These are phyloP conservation scores for Aspergillus bombycis DNA, from an alignment of 2,329 filamentous ascomycete species.

Conservation along the genomic window DNA sequence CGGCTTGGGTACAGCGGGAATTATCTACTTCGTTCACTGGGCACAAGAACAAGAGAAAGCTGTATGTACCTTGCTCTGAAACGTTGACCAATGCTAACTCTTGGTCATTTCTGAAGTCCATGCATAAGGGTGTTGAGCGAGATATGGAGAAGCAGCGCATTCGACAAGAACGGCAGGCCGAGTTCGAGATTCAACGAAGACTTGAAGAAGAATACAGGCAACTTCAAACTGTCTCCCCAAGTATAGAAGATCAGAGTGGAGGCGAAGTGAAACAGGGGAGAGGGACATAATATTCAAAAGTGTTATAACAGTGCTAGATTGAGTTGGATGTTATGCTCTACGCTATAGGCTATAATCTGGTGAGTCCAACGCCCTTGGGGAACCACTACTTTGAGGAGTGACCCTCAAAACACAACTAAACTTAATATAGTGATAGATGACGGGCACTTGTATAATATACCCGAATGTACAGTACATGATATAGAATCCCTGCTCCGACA, in stretches of 20 bases:
- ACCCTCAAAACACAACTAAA: background rate
- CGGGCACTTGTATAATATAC: constrained; percentile 19
- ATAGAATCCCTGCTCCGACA: constrained; percentile 3
- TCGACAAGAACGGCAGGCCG: constrained; percentile 86
- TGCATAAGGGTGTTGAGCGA: constrained; percentile 92
- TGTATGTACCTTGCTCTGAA: constrained; percentile 54
- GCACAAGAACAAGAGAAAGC: constrained; percentile 81
- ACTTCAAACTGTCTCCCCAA: constrained; percentile 74
- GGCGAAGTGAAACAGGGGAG: constrained; percentile 23
- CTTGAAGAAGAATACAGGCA: constrained; percentile 90
- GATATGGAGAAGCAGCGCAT: constrained; percentile 93
- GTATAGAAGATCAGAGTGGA: constrained; percentile 29
- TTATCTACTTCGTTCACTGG: constrained; percentile 85
- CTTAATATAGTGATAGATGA: background rate
- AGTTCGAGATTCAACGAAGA: constrained; percentile 88
- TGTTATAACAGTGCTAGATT: background rate
- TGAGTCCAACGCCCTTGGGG: background rate
- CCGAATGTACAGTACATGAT: constrained; percentile 23
- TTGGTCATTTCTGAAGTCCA: constrained; percentile 59
- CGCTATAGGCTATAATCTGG: constrained; percentile 6
- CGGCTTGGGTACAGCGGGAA: constrained; percentile 72
- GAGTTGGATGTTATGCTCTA: background rate
- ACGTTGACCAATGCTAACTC: constrained; percentile 11
- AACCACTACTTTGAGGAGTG: background rate
- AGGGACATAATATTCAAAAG: constrained; percentile 24